Evolutionary conservation across 305 asterid species (phyloP), one percentile per base, ranked within the genome.

Genomic region (Rubia balearica): DNA sequence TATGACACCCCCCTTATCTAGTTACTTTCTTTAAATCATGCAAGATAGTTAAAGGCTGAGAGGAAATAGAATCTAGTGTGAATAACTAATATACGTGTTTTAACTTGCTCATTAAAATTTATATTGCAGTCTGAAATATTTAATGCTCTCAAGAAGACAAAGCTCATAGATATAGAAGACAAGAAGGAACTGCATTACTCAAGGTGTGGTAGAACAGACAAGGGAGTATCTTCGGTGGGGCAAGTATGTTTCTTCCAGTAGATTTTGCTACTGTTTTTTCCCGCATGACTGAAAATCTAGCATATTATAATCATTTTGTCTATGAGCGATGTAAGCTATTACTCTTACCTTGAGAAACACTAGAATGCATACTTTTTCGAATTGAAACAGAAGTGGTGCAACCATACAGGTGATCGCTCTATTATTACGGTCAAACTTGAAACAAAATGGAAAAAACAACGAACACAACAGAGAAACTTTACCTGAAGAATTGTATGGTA

Each of bases 121-220:
- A 61, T 74, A 55, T 65, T 81, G 84, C 89, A 91, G 98, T 90
- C 95, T 40, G 99, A 91, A 84, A 81, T 94, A 72, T 91, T 94
- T 80, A 86, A 85, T 80, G 98, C 99, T 77, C 86, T 94, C 16
- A 76, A 82, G 69, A 86, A 83, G 88, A 81, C 96, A 71, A 90
- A 88, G 80, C 89, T 94, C 75, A 84, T 89, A 82, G 84, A 77
- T 73, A 90, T 89, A 77, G 71, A 42, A 55, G 93, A 88, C 69
- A 91, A 84, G 89, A 94, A 85, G 85, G 97, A 87, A n/a, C 76
- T 83, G 82, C 89, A 81, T 53, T 94, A 91, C 83, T 87, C 93
- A 71, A 86, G 99, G 85, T 94, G 99, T 79, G 99, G 99, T 77
- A 85, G 99, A 86, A 94, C 98, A 65, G 99, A 94, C 83, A 91